A percentile compares a stretch with the other conserved stretches of the same genome.
phyloP scores from a whole-genome alignment of 2,329 filamentous ascomycete genomes.

The Claviceps sorghi region DNA sequence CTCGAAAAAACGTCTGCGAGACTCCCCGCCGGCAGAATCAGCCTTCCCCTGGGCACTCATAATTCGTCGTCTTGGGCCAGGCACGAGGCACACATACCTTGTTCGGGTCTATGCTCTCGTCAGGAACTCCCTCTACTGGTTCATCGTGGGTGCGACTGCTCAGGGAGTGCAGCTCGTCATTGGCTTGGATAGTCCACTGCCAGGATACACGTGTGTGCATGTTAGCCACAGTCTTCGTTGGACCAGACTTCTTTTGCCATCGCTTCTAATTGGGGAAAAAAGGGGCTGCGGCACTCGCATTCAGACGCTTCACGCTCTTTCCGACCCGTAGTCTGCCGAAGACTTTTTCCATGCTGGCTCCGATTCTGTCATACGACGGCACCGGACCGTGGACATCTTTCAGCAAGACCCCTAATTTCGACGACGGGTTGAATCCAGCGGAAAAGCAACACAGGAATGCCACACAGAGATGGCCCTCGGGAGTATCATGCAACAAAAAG shows the following conservation, averaged over 20 bases:
- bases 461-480: conserved; percentile 26
- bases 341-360: conserved; percentile 38
- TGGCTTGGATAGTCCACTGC: conserved; percentile 35
- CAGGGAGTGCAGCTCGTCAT: conserved; percentile 25
- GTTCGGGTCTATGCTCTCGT: conserved; percentile 24
- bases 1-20: conserved; percentile 24
- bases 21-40: neutral
- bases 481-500: conserved; percentile 31
- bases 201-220: no score
- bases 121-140: conserved; percentile 18
- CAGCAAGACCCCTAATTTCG: conserved; percentile 34
- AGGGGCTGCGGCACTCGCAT: conserved; percentile 20
- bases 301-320: conserved; percentile 33
- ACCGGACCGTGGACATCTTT: conserved; percentile 37
- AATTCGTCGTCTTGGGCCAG: neutral
- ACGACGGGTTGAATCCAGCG: conserved; percentile 34
- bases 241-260: no score
- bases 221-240: neutral
- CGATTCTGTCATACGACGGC: conserved; percentile 40
- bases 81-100: conserved; percentile 13
- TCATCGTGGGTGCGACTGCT: conserved; percentile 21
- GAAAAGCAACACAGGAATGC: conserved; percentile 40
- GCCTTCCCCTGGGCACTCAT: no score
- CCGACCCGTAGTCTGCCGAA: conserved; percentile 33
- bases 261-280: neutral